A percentile compares a stretch with the other conserved stretches of the same genome.
Conservation (phyloP, 2,329 filamentous ascomycete genomes). For the Sarocladium strictum region DNA sequence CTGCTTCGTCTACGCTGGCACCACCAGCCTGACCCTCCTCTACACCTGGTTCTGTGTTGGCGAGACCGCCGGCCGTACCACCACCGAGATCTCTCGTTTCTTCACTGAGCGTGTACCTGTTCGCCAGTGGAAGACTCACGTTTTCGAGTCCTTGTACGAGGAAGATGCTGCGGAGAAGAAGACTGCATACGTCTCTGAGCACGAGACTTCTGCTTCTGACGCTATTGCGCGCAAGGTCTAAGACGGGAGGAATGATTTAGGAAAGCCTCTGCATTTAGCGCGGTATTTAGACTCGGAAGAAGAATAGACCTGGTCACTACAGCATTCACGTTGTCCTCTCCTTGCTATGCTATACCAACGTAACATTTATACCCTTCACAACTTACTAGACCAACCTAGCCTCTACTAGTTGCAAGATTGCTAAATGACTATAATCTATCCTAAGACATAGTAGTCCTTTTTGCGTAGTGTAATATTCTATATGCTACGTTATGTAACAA, state of each 20-base stretch:
- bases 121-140: constrained; percentile 24
- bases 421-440: too few species aligned
- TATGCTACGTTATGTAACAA: too few species aligned
- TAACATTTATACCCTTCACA: too few species aligned
- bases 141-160: constrained; percentile 12
- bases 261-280: constrained; percentile 10
- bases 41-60: constrained; percentile 34
- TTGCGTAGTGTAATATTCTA: too few species aligned
- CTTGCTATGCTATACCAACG: too few species aligned
- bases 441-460: too few species aligned
- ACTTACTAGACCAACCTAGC: too few species aligned
- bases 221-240: constrained; percentile 9
- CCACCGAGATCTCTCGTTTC: constrained; percentile 29
- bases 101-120: constrained; percentile 30
- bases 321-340: too few species aligned
- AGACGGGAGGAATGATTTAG: not conserved
- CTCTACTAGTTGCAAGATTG: too few species aligned
- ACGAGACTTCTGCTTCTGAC: constrained; percentile 12
- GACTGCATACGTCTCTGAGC: constrained; percentile 15
- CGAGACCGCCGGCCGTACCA: constrained; percentile 29
- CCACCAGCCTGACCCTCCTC: constrained; percentile 19
- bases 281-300: not conserved
- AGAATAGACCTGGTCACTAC: too few species aligned
- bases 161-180: constrained; percentile 15
- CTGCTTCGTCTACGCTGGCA: constrained; percentile 27